Percentiles rank a stretch among this genome's conserved stretches.
Conservation (phyloP, 2,329 filamentous ascomycete genomes). For the Blastomyces silverae region DNA sequence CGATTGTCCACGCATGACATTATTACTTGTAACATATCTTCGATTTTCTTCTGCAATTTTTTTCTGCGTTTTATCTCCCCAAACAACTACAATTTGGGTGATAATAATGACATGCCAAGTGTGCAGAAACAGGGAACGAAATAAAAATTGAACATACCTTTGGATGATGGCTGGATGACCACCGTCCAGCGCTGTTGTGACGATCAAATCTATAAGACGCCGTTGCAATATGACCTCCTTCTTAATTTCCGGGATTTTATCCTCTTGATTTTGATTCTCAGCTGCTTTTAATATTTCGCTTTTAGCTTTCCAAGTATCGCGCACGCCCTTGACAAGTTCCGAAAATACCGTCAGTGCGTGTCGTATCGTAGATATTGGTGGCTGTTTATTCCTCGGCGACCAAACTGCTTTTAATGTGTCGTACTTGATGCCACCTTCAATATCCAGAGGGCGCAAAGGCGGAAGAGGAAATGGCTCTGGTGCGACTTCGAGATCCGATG, state of each 20-base stretch:
- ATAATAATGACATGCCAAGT: slow-evolving; percentile 21
- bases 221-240: slow-evolving; percentile 53
- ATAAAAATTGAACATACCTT: slow-evolving; percentile 40
- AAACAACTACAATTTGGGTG: slow-evolving; percentile 31
- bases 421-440: slow-evolving; percentile 50
- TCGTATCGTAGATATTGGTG: slow-evolving; percentile 48
- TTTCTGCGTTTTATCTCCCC: slow-evolving; percentile 20
- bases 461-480: slow-evolving; percentile 52
- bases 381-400: slow-evolving; percentile 48
- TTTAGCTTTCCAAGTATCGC: slow-evolving; percentile 56
- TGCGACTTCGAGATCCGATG: slow-evolving; percentile 48
- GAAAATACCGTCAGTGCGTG: slow-evolving; percentile 51
- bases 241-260: slow-evolving; percentile 50
- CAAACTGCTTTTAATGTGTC: slow-evolving; percentile 57
- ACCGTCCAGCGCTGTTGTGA: slow-evolving; percentile 38
- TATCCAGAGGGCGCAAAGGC: slow-evolving; percentile 46
- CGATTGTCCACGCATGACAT: slow-evolving; percentile 26
- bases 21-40: slow-evolving; percentile 35
- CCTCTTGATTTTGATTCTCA: slow-evolving; percentile 50
- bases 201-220: slow-evolving; percentile 49
- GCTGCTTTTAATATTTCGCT: slow-evolving; percentile 51
- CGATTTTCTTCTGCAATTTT: slow-evolving; percentile 23
- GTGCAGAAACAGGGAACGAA: slow-evolving; percentile 18
- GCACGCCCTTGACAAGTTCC: slow-evolving; percentile 53
- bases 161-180: slow-evolving; percentile 44